These are phyloP conservation scores for Coffea humblotiana DNA, from an alignment of 305 asterid genomes.

Conservation along the genomic window DNA sequence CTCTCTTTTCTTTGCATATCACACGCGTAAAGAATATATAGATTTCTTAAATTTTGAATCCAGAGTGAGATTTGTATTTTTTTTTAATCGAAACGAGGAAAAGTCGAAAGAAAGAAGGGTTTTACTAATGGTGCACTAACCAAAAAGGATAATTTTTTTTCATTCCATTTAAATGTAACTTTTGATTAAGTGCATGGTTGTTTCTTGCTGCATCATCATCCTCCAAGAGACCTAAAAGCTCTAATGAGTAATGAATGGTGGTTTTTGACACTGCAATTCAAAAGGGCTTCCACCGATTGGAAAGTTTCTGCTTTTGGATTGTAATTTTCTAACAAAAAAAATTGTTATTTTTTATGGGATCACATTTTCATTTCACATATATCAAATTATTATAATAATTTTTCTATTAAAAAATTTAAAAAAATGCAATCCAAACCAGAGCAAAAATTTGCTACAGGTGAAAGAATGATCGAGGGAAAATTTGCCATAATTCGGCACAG, in stretches of 20 bases:
- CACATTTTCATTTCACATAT: too few species aligned
- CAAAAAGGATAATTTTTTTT: constrained; percentile 6
- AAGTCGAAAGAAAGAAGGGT: constrained; percentile 15
- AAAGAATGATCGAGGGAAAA: not conserved
- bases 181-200: not conserved
- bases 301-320: constrained; percentile 1
- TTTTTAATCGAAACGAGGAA: not conserved
- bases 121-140: constrained; percentile 31
- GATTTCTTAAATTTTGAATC: not conserved
- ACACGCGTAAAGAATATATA: not conserved
- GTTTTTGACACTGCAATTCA: not conserved
- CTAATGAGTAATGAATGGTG: constrained; percentile 10
- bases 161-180: constrained; percentile 18
- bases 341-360: too few species aligned
- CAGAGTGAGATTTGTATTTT: not conserved
- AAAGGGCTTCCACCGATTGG: constrained; percentile 18
- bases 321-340: too few species aligned
- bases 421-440: too few species aligned
- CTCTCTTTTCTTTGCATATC: not conserved
- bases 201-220: constrained; percentile 22
- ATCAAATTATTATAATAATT: too few species aligned
- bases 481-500: not conserved
- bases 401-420: too few species aligned
- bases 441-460: not conserved
- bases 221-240: constrained; percentile 38